A percentile compares a stretch with the other conserved stretches of the same genome.
Evolutionary conservation across 2,329 filamentous ascomycete genomes (phyloP).

Genomic region (Chaetomium globosum): DNA sequence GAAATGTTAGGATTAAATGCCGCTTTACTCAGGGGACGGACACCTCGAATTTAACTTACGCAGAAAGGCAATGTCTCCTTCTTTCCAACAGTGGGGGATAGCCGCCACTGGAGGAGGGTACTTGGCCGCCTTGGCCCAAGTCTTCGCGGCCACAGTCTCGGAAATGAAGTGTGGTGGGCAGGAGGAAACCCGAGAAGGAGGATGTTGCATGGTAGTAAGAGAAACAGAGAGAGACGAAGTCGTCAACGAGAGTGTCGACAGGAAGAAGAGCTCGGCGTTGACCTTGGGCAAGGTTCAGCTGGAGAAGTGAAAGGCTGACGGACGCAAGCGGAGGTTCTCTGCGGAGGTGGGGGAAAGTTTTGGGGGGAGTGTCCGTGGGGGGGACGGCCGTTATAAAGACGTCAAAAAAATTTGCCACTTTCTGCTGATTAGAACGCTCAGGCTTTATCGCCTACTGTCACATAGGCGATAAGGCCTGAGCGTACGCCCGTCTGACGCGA

Average conservation of each 20-base stretch:
- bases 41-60: background rate
- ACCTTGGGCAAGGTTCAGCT: background rate
- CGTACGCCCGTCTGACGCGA: no score
- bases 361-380: no score
- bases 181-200: background rate
- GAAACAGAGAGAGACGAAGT: background rate
- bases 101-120: background rate
- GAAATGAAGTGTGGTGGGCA: background rate
- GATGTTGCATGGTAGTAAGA: background rate
- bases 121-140: background rate
- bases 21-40: no score
- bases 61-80: constrained; percentile 7
- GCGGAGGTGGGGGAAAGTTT: background rate
- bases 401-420: background rate
- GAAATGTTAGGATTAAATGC: background rate
- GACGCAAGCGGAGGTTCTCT: background rate
- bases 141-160: background rate
- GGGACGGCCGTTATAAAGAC: background rate
- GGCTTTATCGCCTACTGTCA: no score
- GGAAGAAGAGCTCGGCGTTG: background rate
- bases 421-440: background rate
- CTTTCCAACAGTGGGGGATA: background rate
- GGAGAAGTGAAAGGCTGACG: no score
- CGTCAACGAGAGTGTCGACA: background rate
- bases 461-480: no score